Base-by-base conservation (phyloP, 176 grass and related monocot genomes). In the Dendrocalamus sinicus region DNA sequence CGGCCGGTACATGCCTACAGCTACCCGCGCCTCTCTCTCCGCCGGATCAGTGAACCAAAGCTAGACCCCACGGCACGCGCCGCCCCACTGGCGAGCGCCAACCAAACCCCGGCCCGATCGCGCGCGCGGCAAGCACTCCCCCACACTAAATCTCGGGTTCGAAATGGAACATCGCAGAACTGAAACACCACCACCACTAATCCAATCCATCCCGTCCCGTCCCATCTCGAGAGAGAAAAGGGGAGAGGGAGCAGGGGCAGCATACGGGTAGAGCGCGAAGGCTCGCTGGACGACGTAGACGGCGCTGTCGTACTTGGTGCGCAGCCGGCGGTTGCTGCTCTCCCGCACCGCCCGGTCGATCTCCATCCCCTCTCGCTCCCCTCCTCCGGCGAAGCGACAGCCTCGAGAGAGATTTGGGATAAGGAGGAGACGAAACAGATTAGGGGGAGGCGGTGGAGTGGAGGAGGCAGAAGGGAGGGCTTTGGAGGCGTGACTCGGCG, bases 221-320 rank as follows among this genome's bases (percentile, higher is more conserved):
- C 59, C 39, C 52, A 73, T 67, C 61, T 30, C 9, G 15, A 5
- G 26, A 5, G 26, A 48, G 58, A 8, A 35, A 14, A 9, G 20
- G 62, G 11, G n/a, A 19, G 60, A 12, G 60, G 13, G 26, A 26
- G 65, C 54, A 23, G 46, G 46, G 0, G 19, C 11, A n/a, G n/a
- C 81, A 48, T 75, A 98, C 96, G 86, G 81, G 92, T 99, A 99
- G 54, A 99, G 96, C 75, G 96, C 92, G 76, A 99, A 99, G 78
- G 96, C 93, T 45, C 96, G 90, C 86, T 96, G 93, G 72, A 94
- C 91, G 73, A 99, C 96, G 85, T 99, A 96, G 75, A 99, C 92
- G 47, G 96, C 91, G 86, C 82, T 90, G 54, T 28, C 81, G 86
- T 96, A 96, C 90, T 99, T 99, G 81, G 91, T 94, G 78, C 91